A percentile compares a stretch with the other conserved stretches of the same genome.
These are phyloP conservation scores for Fomitopsis serialis DNA, from an alignment of 768 basidiomycete genomes.

Conservation along the genomic window DNA sequence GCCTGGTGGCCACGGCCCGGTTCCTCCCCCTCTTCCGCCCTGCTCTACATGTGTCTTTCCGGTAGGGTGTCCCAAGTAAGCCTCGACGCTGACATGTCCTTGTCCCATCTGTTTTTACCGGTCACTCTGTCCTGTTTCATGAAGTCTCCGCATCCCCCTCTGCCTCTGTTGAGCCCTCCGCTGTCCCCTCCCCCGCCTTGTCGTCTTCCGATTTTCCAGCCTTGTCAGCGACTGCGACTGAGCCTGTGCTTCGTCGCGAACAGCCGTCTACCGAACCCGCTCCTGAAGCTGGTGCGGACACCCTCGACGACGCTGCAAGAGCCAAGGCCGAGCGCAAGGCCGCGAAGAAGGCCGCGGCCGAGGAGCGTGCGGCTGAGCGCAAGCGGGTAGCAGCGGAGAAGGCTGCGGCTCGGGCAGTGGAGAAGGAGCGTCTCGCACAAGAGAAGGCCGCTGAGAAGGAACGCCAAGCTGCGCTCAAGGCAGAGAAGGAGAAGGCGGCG, in stretches of 20 bases:
- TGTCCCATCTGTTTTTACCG: constrained; percentile 18
- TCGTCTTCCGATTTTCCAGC: constrained; percentile 78
- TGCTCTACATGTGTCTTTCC: constrained; percentile 22
- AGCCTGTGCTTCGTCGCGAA: constrained; percentile 21
- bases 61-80: constrained; percentile 19
- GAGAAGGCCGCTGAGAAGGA: constrained; percentile 56
- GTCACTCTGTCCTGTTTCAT: constrained; percentile 30
- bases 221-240: constrained; percentile 38
- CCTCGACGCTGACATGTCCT: constrained; percentile 24
- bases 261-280: constrained; percentile 26
- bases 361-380: constrained; percentile 58
- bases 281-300: constrained; percentile 8
- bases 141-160: constrained; percentile 16
- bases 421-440: constrained; percentile 46
- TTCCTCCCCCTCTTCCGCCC: constrained; percentile 25
- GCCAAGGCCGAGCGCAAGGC: constrained; percentile 60
- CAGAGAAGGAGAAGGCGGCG: constrained; percentile 33
- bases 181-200: constrained; percentile 42
- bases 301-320: constrained; percentile 26
- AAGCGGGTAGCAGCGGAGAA: constrained; percentile 54
- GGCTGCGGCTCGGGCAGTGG: constrained; percentile 45
- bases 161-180: constrained; percentile 16
- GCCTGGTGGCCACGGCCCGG: constrained; percentile 19
- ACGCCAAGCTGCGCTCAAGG: constrained; percentile 33
- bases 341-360: constrained; percentile 57